Evolutionary conservation across 1,139 yeast genomes (phyloP).

Genomic region (Lodderomyces margitis): DNA sequence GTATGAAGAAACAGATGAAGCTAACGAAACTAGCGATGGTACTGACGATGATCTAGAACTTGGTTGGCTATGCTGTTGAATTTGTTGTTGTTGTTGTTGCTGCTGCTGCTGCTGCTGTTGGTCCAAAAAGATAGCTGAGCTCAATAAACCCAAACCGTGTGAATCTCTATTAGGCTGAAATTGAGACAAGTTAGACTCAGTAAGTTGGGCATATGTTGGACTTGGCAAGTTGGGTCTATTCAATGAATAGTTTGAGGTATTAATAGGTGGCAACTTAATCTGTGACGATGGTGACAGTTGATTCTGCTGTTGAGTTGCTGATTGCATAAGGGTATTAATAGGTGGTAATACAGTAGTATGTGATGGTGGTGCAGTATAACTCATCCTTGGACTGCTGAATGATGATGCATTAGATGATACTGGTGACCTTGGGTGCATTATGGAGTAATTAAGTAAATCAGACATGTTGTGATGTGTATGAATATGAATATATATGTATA

Average conservation of each 20-base stretch:
- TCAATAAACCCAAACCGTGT: slow-evolving; percentile 17
- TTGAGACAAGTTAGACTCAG: slow-evolving; percentile 14
- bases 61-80: slow-evolving; percentile 4
- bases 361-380: neutral
- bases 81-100: neutral
- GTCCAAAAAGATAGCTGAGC: slow-evolving; percentile 14
- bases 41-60: slow-evolving; percentile 9
- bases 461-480: neutral
- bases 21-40: slow-evolving; percentile 8
- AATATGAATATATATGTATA: neutral
- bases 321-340: slow-evolving; percentile 2
- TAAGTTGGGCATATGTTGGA: slow-evolving; percentile 7
- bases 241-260: slow-evolving; percentile 4
- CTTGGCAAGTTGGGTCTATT: slow-evolving; percentile 3
- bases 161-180: slow-evolving; percentile 13
- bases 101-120: slow-evolving; percentile 9
- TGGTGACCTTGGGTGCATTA: slow-evolving; percentile 4
- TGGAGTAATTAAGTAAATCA: slow-evolving; percentile 2
- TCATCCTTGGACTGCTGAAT: neutral
- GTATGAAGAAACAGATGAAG: slow-evolving; percentile 13
- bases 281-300: slow-evolving; percentile 5
- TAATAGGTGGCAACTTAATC: slow-evolving; percentile 11
- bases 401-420: slow-evolving; percentile 8
- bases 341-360: slow-evolving; percentile 11
- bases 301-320: slow-evolving; percentile 5